Base-by-base conservation (phyloP, 768 basidiomycete genomes). In the Pleurotus cornucopiae region DNA sequence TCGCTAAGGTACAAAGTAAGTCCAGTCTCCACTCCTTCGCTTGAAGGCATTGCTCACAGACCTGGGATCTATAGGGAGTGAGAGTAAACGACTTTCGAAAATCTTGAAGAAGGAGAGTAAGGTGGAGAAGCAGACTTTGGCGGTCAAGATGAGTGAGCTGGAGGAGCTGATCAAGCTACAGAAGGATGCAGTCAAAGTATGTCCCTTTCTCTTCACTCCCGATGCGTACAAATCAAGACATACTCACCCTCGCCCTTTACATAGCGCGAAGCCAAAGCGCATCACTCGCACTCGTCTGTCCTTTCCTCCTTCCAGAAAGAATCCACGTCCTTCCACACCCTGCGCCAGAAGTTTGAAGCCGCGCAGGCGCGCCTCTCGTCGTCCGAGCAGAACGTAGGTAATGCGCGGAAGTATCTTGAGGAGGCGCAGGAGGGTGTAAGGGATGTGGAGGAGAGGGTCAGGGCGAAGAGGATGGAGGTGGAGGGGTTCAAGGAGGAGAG, bases 381-480 rank as follows among this genome's bases (percentile, higher is more conserved):
- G 0, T 75, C 79, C 54, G 73, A 73, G 18, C 79, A 81, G 56
- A 67, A 73, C 3, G 66, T 89, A 21, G 80, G 83, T 21, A 72
- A 52, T 78, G 84, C 51, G 76, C 81, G 20, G 88, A 86, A 34
- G 30, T 34, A 34, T 2, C 1, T 75, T 81, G 49, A 79, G 78
- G 61, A 71, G 91, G 53, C 78, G n/a, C n/a, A 21, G 20, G 41
- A 41, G 23, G 37, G 16, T n/a, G 51, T 53, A 9, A 53, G 11
- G 20, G 38, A 40, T 11, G n/a, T 53, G 2, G 39, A 13, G 37
- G 51, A 53, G 26, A 41, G n/a, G 38, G 38, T 53, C 1, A 53
- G 83, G 49, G 84, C 84, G 54, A 91, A 91, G 74, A 78, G 79
- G n/a, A 76, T 80, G 54, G 88, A 91, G 63, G 78, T 93, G 1